Base-by-base conservation (phyloP, 345 rosid species). In the Eucalyptus virginea region DNA sequence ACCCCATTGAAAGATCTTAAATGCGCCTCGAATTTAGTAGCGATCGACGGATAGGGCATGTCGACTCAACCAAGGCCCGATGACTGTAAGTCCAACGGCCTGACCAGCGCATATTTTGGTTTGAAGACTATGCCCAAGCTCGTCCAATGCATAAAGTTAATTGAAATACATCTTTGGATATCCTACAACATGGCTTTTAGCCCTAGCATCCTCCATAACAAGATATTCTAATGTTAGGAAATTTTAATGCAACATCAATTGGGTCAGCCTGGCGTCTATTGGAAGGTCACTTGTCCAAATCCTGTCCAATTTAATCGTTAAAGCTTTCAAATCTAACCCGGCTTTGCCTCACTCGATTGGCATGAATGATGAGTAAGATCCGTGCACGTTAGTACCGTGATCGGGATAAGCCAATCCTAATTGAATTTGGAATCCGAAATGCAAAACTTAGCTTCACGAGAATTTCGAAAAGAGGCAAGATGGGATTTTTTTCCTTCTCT, bases 41-140 rank as follows among this genome's bases (percentile, higher is more conserved):
- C 8, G 0, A 60, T 60, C 1, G 4, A 21, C 58, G 1, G 58
- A 0, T 8, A 8, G 11, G 58, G 11, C 58, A 52, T 52, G 58
- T 52, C 11, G 26, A 52, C 58, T 52, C 10, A 2, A 52, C 58
- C 67, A 60, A 60, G 4, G 67, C 67, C 8, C 2, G 0, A 1
- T 52, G 56, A 52, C 24, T 7, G 1, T 52, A 52, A 52, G 24
- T 52, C 56, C 56, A 19, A 51, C 23, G 1, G 56, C 10, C 24
- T 37, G 24, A 26, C n/a, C 67, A 58, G 16, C 67, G 8, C 67
- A 58, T 58, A 58, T 19, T 9, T 58, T 58, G 67, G 67, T 24
- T 52, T 52, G 56, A 52, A 52, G 58, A 52, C 58, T 52, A 19
- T 0, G 58, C 10, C 58, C 0, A 52, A 52, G 58, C 58, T 4